These are phyloP conservation scores for Epichloe baconii DNA, from an alignment of 2,329 filamentous ascomycete genomes.

Conservation along the genomic window DNA sequence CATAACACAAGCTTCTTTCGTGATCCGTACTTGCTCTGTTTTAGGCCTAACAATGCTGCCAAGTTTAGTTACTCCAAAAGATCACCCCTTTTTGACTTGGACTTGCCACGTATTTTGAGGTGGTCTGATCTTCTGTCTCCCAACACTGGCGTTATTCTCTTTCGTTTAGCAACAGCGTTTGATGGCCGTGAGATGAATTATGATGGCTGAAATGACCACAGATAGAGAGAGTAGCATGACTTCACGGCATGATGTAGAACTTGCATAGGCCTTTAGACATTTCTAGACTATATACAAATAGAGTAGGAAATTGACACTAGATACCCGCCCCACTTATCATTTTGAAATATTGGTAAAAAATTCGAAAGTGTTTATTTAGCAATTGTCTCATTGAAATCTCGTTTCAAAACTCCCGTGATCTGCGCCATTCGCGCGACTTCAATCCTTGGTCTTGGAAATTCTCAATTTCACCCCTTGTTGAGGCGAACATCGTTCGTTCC, in stretches of 20 bases:
- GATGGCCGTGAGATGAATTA: neutral
- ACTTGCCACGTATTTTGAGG: no score
- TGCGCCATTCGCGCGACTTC: neutral
- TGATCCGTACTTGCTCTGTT: no score
- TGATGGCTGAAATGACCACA: neutral
- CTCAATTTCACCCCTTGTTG: neutral
- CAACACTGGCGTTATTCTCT: no score
- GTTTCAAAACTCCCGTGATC: no score
- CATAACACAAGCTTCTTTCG: no score
- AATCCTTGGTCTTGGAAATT: neutral
- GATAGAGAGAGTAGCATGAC: neutral
- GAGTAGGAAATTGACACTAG: neutral
- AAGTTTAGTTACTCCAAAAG: no score
- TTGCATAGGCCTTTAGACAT: neutral
- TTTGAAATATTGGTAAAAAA: neutral
- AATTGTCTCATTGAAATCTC: neutral
- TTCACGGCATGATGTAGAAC: neutral
- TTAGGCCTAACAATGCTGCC: no score
- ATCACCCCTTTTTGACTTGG: no score
- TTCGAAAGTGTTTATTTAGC: neutral
- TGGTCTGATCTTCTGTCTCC: no score
- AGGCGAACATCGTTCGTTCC: constrained; percentile 14
- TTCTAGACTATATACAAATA: neutral
- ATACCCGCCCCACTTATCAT: neutral
- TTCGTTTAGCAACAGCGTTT: neutral